Conservation (phyloP, 352 stramenopile genomes). For the Phytopythium aichiense region DNA sequence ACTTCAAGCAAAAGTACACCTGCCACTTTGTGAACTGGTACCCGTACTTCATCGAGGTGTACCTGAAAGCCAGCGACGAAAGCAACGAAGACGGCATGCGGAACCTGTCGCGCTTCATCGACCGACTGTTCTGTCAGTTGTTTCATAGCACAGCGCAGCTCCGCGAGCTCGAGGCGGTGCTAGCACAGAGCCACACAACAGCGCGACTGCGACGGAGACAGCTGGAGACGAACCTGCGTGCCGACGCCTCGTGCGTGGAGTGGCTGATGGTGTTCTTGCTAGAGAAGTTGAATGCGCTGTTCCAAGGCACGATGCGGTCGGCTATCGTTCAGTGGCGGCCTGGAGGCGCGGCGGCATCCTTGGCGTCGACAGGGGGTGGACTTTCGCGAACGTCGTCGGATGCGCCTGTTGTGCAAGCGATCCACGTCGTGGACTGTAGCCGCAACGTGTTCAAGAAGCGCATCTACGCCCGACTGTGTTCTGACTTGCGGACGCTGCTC, state of each 20-base stretch:
- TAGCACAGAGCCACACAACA: conserved; percentile 12
- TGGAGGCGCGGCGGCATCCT: conserved; percentile 2
- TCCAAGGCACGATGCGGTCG: conserved; percentile 53
- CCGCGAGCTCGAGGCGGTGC: conserved; percentile 53
- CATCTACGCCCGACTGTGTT: conserved; percentile 76
- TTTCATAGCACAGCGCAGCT: conserved; percentile 82
- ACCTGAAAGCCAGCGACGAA: conserved; percentile 54
- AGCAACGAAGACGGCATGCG: conserved; percentile 75
- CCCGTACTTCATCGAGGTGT: conserved; percentile 74
- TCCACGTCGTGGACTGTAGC: conserved; percentile 60
- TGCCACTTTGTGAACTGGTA: conserved; percentile 82
- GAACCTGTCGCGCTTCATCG: conserved; percentile 76
- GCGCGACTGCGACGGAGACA: neutral
- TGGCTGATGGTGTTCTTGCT: conserved; percentile 63
- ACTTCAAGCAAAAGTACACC: conserved; percentile 80
- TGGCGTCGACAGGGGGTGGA: neutral
- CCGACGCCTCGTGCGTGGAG: conserved; percentile 44
- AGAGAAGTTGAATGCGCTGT: conserved; percentile 59
- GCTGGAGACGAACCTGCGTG: neutral
- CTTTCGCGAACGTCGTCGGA: neutral
- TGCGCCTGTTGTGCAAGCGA: conserved; percentile 23
- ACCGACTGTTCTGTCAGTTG: conserved; percentile 80
- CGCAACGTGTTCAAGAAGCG: conserved; percentile 75
- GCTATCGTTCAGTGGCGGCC: conserved; percentile 40
- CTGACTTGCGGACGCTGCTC: conserved; percentile 69